Evolutionary conservation across 1,284 basidiomycete species (phyloP), one percentile per base, ranked within the genome.

Genomic region (Phellinidium pouzarii): DNA sequence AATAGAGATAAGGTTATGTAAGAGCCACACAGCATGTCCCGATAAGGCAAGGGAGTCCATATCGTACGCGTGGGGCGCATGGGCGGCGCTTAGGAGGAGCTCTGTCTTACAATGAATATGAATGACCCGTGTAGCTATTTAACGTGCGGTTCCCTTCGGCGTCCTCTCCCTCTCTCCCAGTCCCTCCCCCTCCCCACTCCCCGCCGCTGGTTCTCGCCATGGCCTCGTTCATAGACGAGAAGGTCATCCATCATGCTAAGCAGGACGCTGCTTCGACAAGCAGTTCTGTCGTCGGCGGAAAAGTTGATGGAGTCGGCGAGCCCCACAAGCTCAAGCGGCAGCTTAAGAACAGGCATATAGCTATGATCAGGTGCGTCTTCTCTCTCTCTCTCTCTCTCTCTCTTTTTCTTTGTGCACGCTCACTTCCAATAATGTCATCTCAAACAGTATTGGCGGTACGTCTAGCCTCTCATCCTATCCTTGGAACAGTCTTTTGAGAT

Each of bases 281-380:
- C 9, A n/a, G 19, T 25, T 57, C 47, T 40, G 25, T 31, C 22
- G 47, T 37, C 9, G 43, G 41, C 11, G 22, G 48, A 3, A 31
- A 25, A 2, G 44, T n/a, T 23, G 37, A 38, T 34, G 51, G 40
- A 20, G 23, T 4, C 2, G 26, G 26, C 63, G 46, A 4, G 48
- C 66, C 45, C 3, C 61, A 59, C 4, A 67, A 59, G 26, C 76
- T 84, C 42, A 68, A 72, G 14, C 72, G 81, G 37, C 77, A 82
- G 65, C 68, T 84, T 56, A 84, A 84, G 65, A 82, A 82, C 60
- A 70, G 82, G 4, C 81, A 84, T 64, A 72, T 84, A 50, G 79
- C 82, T 29, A 84, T 84, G 82, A 84, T 84, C 56, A 83, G 80
- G 80, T 79, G 54, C 34, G 65, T 53, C 29, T 26, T 17, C 38